phyloP scores from a whole-genome alignment of 306 rosid species.

The Sphenostylis stenocarpa region DNA sequence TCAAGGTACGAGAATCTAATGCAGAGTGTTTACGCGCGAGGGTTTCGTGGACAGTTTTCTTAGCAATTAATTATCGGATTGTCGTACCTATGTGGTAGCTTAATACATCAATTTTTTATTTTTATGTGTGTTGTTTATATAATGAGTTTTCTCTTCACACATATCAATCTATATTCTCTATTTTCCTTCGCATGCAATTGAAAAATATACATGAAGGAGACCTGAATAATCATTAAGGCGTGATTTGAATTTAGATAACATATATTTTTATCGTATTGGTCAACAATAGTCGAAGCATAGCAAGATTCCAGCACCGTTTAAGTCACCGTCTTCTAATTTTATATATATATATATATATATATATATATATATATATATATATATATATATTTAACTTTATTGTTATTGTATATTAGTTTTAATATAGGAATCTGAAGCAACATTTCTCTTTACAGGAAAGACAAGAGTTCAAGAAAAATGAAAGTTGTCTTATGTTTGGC shows the following conservation, averaged over 20 bases:
- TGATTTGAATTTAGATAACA: not conserved
- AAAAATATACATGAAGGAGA: not conserved
- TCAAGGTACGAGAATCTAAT: constrained; percentile 26
- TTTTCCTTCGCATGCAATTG: constrained; percentile 3
- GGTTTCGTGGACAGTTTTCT: constrained; percentile 14
- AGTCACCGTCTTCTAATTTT: constrained; percentile 16
- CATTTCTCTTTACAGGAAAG: constrained; percentile 14
- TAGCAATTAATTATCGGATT: not conserved
- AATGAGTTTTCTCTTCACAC: not conserved
- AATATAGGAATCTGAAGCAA: constrained; percentile 6
- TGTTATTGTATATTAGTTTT: not conserved
- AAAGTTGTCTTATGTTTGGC: not conserved
- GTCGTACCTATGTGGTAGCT: not conserved
- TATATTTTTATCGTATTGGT: not conserved
- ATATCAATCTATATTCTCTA: constrained; percentile 18
- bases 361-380: not conserved
- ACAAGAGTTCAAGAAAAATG: constrained; percentile 5
- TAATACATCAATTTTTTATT: not conserved
- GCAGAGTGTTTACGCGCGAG: constrained; percentile 36
- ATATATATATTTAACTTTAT: not conserved
- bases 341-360: not conserved
- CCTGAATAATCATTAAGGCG: not conserved
- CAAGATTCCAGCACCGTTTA: not conserved
- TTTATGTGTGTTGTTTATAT: not conserved
- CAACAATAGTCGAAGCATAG: not conserved